These are phyloP conservation scores for Mycena leptocephala DNA, from an alignment of 768 basidiomycete genomes.

Conservation along the genomic window DNA sequence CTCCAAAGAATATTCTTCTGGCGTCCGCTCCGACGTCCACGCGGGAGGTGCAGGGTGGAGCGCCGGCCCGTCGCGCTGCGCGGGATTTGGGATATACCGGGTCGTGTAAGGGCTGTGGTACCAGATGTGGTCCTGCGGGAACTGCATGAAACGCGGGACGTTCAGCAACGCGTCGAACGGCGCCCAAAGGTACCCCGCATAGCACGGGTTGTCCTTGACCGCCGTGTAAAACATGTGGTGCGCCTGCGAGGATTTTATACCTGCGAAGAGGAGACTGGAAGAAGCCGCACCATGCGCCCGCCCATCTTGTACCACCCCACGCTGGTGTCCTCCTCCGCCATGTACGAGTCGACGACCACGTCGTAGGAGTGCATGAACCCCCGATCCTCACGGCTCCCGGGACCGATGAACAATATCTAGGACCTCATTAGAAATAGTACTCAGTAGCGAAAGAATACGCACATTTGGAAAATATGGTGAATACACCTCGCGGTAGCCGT, in stretches of 20 bases:
- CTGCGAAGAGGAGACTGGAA: background rate
- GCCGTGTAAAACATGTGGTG: conserved; percentile 70
- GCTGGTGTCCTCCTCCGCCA: conserved; percentile 60
- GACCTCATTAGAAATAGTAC: background rate
- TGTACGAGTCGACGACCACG: conserved; percentile 64
- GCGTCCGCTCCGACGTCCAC: conserved; percentile 50
- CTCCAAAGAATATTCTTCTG: conserved; percentile 55
- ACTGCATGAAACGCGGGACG: too few species aligned
- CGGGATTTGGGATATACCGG: conserved; percentile 58
- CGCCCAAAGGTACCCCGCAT: conserved; percentile 68
- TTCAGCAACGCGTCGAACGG: too few species aligned
- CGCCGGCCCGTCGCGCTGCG: conserved; percentile 36
- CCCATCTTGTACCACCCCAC: conserved; percentile 56
- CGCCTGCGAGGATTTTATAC: conserved; percentile 53
- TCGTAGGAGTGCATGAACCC: conserved; percentile 68
- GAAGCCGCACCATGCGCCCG: conserved; percentile 62
- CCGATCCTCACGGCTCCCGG: conserved; percentile 60
- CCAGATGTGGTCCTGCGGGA: conserved; percentile 62
- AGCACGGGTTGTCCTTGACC: conserved; percentile 59
- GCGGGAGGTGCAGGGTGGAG: conserved; percentile 57
- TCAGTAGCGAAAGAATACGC: conserved; percentile 31
- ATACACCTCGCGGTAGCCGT: too few species aligned
- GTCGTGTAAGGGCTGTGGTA: conserved; percentile 66
- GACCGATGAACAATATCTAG: conserved; percentile 67
- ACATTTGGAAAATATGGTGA: conserved; percentile 67